Conservation (phyloP, 139 green algal species). For the Tetradesmus obliquus region DNA sequence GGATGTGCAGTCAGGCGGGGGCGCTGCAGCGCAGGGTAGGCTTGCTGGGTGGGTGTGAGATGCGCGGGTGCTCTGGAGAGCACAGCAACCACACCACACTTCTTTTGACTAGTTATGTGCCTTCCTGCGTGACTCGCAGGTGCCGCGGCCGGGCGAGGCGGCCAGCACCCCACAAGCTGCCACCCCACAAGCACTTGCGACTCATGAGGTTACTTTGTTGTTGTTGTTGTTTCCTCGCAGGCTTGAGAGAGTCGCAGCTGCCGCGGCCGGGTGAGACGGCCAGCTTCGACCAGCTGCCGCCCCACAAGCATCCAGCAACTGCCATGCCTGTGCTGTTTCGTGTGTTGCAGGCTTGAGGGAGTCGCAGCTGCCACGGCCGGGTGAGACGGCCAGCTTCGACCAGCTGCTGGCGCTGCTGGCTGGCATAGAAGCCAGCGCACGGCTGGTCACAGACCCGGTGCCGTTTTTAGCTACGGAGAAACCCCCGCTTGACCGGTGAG, state of each 20-base stretch:
- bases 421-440: constrained; percentile 7
- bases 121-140: neutral
- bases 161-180: neutral
- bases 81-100: too few relatives aligned
- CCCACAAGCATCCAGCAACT: neutral
- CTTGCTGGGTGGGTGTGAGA: too few relatives aligned
- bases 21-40: too few relatives aligned
- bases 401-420: constrained; percentile 35
- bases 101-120: neutral
- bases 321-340: neutral
- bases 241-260: neutral
- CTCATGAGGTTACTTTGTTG: neutral
- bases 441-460: constrained; percentile 40
- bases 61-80: too few relatives aligned
- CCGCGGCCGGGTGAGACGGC: constrained; percentile 16
- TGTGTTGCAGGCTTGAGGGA: constrained; percentile 4
- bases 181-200: neutral
- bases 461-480: constrained; percentile 32
- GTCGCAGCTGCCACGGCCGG: constrained; percentile 4
- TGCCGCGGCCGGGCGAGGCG: constrained; percentile 10
- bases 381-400: constrained; percentile 1
- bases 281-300: neutral
- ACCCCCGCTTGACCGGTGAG: constrained; percentile 17
- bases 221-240: constrained; percentile 5
- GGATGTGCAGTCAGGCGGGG: neutral